Conservation (phyloP, 495 filamentous ascomycete species). For the Daldinia decipiens region DNA sequence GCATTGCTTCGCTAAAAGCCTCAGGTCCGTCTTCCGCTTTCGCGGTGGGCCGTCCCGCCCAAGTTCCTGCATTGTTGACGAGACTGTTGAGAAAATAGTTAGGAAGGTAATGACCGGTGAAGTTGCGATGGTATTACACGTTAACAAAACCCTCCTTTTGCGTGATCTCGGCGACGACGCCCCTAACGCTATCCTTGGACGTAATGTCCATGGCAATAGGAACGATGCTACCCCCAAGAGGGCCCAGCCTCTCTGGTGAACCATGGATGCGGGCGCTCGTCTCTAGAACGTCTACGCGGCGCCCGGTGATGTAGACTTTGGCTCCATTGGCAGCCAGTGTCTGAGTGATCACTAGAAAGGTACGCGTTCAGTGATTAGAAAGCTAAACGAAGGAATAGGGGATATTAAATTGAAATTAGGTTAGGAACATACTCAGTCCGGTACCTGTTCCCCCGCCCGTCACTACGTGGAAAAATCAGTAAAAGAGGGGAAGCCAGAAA, state of each 20-base stretch:
- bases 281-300: conserved; percentile 67
- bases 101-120: conserved; percentile 49
- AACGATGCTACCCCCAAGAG: conserved; percentile 53
- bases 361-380: not conserved
- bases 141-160: conserved; percentile 73
- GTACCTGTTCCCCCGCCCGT: conserved; percentile 69
- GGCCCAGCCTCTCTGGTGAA: conserved; percentile 47
- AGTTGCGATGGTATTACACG: conserved; percentile 53
- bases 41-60: conserved; percentile 50
- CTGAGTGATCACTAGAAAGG: conserved; percentile 71
- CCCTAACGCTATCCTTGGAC: conserved; percentile 74
- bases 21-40: conserved; percentile 36
- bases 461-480: conserved; percentile 46
- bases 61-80: conserved; percentile 82
- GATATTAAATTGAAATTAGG: not conserved
- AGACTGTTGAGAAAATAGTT: conserved; percentile 60
- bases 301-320: conserved; percentile 84
- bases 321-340: conserved; percentile 82
- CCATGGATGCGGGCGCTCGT: conserved; percentile 57
- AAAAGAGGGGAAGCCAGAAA: conserved; percentile 16
- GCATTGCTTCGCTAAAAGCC: conserved; percentile 40
- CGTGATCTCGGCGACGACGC: conserved; percentile 69
- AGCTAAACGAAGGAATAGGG: not conserved
- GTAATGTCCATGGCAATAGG: conserved; percentile 78
- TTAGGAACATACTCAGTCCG: conserved; percentile 56